These are phyloP conservation scores for Mycosphaerella sp. DNA, from an alignment of 2,329 filamentous ascomycete genomes.

Conservation along the genomic window DNA sequence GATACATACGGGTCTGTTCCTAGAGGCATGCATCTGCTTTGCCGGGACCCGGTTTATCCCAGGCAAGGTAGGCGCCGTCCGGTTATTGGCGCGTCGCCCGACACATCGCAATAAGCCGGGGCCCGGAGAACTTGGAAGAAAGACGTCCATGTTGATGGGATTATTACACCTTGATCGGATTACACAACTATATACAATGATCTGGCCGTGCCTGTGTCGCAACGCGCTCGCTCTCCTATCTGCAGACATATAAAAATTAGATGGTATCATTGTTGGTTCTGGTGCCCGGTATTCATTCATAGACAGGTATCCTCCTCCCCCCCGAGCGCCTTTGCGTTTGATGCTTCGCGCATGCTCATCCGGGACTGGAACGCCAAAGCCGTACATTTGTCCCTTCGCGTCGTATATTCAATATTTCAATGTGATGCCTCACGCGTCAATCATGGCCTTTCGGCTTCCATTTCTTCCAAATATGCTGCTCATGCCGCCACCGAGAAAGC, in stretches of 20 bases:
- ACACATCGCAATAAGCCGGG: no score
- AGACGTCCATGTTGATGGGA: no score
- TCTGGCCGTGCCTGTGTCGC: neutral
- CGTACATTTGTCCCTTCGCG: neutral
- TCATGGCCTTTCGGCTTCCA: conserved; percentile 2
- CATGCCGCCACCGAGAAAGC: conserved; percentile 7
- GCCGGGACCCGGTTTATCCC: no score
- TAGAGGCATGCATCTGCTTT: no score
- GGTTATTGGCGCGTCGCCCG: no score
- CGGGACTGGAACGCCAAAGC: neutral
- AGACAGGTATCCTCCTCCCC: neutral
- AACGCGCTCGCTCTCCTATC: neutral
- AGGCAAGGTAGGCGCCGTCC: no score
- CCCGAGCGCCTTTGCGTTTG: neutral
- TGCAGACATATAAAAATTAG: conserved; percentile 3
- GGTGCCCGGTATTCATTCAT: neutral
- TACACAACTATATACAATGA: conserved; percentile 5
- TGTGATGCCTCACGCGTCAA: conserved; percentile 1
- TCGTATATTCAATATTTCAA: neutral
- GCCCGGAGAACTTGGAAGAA: no score
- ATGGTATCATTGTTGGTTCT: conserved; percentile 3
- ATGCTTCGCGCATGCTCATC: neutral
- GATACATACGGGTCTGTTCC: no score
- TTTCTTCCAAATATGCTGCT: conserved; percentile 5
- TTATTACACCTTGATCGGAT: neutral